Percentiles rank a stretch among this genome's conserved stretches.
phyloP scores from a whole-genome alignment of 345 rosid species.

The Pistacia atlantica region DNA sequence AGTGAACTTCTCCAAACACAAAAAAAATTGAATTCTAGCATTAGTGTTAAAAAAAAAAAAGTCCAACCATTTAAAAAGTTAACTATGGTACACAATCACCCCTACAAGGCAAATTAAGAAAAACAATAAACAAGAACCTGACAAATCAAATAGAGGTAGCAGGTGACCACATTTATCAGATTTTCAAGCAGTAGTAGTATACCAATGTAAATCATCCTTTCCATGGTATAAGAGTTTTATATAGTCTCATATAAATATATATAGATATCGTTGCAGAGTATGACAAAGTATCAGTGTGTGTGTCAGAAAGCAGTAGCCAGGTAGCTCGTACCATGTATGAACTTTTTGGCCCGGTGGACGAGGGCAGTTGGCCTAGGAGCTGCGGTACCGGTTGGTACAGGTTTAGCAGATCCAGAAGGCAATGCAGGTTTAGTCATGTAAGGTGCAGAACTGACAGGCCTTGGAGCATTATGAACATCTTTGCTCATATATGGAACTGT shows the following conservation, averaged over 20 bases:
- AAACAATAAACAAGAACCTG: constrained; percentile 4
- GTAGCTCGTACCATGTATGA: constrained; percentile 53
- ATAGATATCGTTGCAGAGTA: background rate
- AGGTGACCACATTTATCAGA: background rate
- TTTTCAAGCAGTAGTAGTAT: background rate
- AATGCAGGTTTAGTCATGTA: constrained; percentile 54
- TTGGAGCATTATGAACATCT: constrained; percentile 54
- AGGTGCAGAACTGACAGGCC: constrained; percentile 46
- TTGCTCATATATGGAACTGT: constrained; percentile 54
- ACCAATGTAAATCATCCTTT: background rate
- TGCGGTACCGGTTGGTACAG: constrained; percentile 43
- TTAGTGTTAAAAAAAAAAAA: background rate
- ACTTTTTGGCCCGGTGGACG: constrained; percentile 50
- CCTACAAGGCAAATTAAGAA: background rate
- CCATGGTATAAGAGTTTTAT: background rate
- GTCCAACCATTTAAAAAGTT: background rate
- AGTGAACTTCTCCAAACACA: background rate
- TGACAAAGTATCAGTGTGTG: background rate
- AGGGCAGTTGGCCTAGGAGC: constrained; percentile 51
- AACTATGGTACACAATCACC: background rate
- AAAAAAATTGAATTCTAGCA: background rate
- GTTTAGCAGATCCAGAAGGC: constrained; percentile 56
- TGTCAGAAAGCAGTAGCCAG: constrained; percentile 8
- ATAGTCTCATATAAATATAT: no score
- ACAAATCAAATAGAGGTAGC: background rate